Conservation (phyloP, 2,329 filamentous ascomycete genomes). For the Xylariaceae sp. region DNA sequence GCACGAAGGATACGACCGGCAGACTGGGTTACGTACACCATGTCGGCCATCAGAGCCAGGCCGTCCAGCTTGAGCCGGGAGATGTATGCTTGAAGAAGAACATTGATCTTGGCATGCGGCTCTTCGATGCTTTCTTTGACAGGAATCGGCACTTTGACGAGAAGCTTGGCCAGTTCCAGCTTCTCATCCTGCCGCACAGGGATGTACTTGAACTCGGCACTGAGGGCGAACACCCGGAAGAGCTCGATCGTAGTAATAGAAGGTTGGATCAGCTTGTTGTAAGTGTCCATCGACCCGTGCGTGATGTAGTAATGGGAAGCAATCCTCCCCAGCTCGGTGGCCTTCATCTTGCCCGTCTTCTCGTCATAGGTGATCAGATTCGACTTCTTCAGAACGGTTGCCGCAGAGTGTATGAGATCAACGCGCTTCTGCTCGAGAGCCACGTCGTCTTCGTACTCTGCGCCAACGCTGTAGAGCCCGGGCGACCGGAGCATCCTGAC, state of each 20-base stretch:
- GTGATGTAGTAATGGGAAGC: conserved; percentile 99
- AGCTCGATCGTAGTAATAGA: conserved; percentile 91
- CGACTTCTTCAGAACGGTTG: conserved; percentile 77
- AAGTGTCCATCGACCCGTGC: conserved; percentile 91
- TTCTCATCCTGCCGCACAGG: conserved; percentile 97
- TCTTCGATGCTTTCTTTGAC: conserved; percentile 98
- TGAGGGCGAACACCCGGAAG: conserved; percentile 92
- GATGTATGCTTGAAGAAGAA: conserved; percentile 92
- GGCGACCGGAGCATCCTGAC: conserved; percentile 96
- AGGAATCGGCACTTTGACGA: conserved; percentile 85
- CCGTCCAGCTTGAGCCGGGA: conserved; percentile 91
- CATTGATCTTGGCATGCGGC: conserved; percentile 95
- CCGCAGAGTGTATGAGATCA: conserved; percentile 94
- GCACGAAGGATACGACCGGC: conserved; percentile 92
- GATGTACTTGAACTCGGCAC: conserved; percentile 98
- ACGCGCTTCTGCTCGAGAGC: conserved; percentile 93
- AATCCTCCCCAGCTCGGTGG: conserved; percentile 90
- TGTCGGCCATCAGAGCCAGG: conserved; percentile 91
- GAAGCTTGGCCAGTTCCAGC: conserved; percentile 85
- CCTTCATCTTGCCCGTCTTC: conserved; percentile 79
- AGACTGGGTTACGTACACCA: conserved; percentile 98
- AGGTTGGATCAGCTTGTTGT: conserved; percentile 91
- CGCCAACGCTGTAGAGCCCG: conserved; percentile 88
- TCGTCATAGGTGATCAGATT: conserved; percentile 94
- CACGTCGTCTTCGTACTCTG: conserved; percentile 90